Evolutionary conservation across 2,329 filamentous ascomycete species (phyloP).

Genomic region (Trichoderma sp.): DNA sequence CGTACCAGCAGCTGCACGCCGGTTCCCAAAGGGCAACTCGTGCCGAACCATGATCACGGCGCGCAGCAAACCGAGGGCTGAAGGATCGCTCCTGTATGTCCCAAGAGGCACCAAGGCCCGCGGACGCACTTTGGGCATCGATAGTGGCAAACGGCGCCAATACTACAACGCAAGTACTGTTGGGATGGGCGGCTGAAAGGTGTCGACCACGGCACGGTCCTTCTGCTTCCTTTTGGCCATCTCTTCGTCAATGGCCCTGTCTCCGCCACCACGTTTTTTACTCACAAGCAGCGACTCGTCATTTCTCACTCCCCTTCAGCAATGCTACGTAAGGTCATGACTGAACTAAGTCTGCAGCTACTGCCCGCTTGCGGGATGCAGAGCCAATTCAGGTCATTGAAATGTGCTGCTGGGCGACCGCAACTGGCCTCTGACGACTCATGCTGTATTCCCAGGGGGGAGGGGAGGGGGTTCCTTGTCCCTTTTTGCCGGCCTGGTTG

Average conservation of each 20-base stretch:
- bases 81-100: background rate
- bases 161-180: background rate
- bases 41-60: background rate
- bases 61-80: background rate
- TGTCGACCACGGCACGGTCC: background rate
- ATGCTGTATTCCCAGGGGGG: background rate
- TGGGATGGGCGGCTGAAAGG: background rate
- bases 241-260: background rate
- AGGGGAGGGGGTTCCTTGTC: background rate
- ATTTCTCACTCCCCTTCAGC: background rate
- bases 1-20: background rate
- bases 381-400: background rate
- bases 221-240: background rate
- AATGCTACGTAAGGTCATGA: background rate
- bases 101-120: background rate
- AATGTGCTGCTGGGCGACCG: background rate
- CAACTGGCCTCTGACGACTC: background rate
- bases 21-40: background rate
- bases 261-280: background rate
- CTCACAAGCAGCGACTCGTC: slow-evolving; percentile 8
- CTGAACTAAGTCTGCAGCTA: slow-evolving; percentile 7
- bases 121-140: background rate
- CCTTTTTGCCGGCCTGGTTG: background rate
- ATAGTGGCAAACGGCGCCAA: background rate
- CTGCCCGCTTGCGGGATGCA: slow-evolving; percentile 3